Evolutionary conservation across 345 rosid genomes (phyloP).

Genomic region (Viola odorata): DNA sequence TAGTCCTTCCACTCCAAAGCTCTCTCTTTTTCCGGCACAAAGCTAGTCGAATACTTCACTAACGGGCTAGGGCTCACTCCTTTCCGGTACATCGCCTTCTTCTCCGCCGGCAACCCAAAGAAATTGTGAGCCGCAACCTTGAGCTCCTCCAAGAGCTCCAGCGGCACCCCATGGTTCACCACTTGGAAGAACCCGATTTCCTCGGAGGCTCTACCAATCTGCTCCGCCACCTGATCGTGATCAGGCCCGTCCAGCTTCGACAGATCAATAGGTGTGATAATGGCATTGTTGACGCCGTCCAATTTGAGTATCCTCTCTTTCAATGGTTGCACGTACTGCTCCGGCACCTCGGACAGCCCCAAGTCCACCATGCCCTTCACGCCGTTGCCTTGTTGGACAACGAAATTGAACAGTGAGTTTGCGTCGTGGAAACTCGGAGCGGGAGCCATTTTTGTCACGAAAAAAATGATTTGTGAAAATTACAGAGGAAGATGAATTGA

Average conservation of each 20-base stretch:
- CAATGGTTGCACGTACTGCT: slow-evolving; percentile 23
- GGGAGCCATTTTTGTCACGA: slow-evolving; percentile 15
- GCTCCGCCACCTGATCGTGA: slow-evolving; percentile 28
- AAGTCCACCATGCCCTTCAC: slow-evolving; percentile 52
- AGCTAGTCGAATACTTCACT: slow-evolving; percentile 52
- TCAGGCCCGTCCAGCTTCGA: slow-evolving; percentile 36
- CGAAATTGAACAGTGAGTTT: slow-evolving; percentile 38
- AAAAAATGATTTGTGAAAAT: too few relatives aligned
- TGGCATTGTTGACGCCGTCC: slow-evolving; percentile 6
- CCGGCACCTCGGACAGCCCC: slow-evolving; percentile 40
- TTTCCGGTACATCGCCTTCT: slow-evolving; percentile 36
- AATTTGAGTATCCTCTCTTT: slow-evolving; percentile 39
- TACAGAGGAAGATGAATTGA: too few relatives aligned
- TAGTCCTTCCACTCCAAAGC: slow-evolving; percentile 69
- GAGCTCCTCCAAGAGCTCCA: slow-evolving; percentile 39
- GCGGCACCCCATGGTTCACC: slow-evolving; percentile 48
- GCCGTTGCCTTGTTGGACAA: slow-evolving; percentile 44
- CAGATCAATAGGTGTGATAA: slow-evolving; percentile 36
- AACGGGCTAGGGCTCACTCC: slow-evolving; percentile 42
- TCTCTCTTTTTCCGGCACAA: slow-evolving; percentile 49
- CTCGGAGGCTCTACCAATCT: slow-evolving; percentile 39
- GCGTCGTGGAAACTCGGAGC: slow-evolving; percentile 22
- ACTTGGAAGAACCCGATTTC: slow-evolving; percentile 61
- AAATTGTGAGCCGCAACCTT: slow-evolving; percentile 39
- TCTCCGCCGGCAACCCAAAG: slow-evolving; percentile 36